Percentiles rank a stretch among this genome's conserved stretches.
Evolutionary conservation across 169 alveolate species (phyloP).

Genomic region (Eimeria necatrix): DNA sequence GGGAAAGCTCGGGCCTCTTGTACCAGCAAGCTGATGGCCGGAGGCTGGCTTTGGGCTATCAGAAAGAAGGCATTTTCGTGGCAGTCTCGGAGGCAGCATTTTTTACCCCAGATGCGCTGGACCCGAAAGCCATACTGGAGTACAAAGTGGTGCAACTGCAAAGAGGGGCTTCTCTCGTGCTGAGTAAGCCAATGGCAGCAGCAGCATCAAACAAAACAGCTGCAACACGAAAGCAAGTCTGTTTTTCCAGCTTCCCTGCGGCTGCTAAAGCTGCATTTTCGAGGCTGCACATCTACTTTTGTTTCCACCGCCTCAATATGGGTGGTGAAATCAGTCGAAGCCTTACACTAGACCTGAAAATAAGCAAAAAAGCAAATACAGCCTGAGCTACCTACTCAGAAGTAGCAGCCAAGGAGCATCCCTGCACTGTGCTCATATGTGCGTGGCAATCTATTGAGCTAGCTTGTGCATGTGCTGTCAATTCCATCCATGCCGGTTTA

Average conservation of each 20-base stretch:
- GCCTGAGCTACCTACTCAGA: too few relatives aligned
- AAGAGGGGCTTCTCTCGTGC: constrained; percentile 29
- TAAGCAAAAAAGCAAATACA: too few relatives aligned
- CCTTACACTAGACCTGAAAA: too few relatives aligned
- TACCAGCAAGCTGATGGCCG: constrained; percentile 22
- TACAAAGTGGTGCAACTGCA: constrained; percentile 17
- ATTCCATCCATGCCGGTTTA: not conserved
- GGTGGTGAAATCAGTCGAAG: too few relatives aligned
- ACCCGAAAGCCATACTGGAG: not conserved
- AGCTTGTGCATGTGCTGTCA: not conserved
- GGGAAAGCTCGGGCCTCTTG: not conserved
- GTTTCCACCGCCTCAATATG: too few relatives aligned
- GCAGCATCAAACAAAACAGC: not conserved
- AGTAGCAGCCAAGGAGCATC: not conserved
- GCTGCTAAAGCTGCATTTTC: too few relatives aligned
- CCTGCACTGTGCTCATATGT: too few relatives aligned
- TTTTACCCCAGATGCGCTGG: not conserved
- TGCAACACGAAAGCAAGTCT: not conserved
- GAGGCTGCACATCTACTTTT: too few relatives aligned
- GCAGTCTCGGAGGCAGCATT: not conserved
- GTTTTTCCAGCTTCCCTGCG: not conserved
- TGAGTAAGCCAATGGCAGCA: not conserved
- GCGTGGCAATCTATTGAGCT: not conserved
- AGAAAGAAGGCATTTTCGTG: not conserved
- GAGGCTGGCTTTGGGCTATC: constrained; percentile 28